phyloP scores from a whole-genome alignment of 176 grass and related monocot genomes.

The Raddia guianensis region DNA sequence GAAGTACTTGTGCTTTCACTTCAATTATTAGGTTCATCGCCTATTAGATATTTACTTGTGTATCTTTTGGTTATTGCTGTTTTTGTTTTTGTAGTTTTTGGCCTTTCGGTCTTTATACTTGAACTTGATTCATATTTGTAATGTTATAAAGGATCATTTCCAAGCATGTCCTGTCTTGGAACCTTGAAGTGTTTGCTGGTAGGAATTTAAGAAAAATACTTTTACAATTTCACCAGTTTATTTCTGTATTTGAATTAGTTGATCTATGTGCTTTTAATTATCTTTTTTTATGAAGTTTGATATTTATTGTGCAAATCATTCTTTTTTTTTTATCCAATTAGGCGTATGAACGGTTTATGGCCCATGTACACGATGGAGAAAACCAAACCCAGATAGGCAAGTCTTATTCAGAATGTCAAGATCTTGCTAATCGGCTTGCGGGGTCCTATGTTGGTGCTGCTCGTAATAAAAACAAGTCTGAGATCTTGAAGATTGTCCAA shows the following conservation, averaged over 20 bases:
- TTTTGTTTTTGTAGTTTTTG: not conserved
- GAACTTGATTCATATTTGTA: not conserved
- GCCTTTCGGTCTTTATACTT: not conserved
- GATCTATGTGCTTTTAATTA: constrained; percentile 18
- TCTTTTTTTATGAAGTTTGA: constrained; percentile 17
- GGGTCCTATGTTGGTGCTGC: constrained; percentile 67
- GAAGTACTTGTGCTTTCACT: not conserved
- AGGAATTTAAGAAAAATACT: constrained; percentile 10
- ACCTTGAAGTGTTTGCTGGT: constrained; percentile 12
- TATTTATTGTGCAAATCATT: constrained; percentile 24
- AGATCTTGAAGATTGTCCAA: constrained; percentile 85
- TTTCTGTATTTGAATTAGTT: constrained; percentile 2
- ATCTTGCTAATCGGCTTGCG: constrained; percentile 78
- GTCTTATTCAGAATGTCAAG: constrained; percentile 80
- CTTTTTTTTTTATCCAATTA: constrained; percentile 52
- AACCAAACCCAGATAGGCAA: constrained; percentile 58
- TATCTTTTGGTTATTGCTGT: constrained; percentile 4
- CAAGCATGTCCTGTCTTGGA: constrained; percentile 11
- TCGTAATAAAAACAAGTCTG: constrained; percentile 71
- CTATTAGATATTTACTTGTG: not conserved
- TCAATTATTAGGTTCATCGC: not conserved
- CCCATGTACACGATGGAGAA: constrained; percentile 45
- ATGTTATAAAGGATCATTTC: not conserved
- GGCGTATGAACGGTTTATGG: constrained; percentile 65
- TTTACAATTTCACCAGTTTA: not conserved